Percentiles rank a stretch among this genome's conserved stretches.
These are phyloP conservation scores for Allomyces arbusculus DNA, from an alignment of 192 early-diverging fungal species.

Conservation along the genomic window DNA sequence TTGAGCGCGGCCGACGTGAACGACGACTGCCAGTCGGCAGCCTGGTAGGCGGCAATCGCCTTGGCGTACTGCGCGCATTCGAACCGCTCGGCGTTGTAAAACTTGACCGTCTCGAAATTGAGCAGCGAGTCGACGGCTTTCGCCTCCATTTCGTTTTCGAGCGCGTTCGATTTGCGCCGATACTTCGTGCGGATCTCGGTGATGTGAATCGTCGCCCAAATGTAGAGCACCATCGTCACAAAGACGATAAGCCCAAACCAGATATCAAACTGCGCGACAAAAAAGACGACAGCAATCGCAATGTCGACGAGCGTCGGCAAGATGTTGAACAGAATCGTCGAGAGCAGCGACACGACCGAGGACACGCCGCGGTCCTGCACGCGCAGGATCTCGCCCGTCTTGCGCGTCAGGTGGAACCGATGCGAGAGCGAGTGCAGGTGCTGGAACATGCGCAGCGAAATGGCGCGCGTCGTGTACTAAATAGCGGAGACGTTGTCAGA, in stretches of 20 bases:
- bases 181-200: conserved; percentile 74
- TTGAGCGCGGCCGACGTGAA: conserved; percentile 62
- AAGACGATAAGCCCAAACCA: conserved; percentile 51
- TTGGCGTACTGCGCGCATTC: conserved; percentile 60
- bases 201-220: conserved; percentile 53
- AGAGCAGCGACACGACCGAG: conserved; percentile 51
- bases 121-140: conserved; percentile 18
- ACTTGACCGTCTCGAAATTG: conserved; percentile 99
- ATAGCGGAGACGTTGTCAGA: too few relatives aligned
- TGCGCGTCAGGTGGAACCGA: conserved; percentile 3
- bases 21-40: conserved; percentile 62
- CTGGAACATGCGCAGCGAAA: conserved; percentile 3
- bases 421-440: conserved; percentile 2
- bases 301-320: conserved; percentile 78
- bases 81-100: conserved; percentile 76
- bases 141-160: conserved; percentile 68
- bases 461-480: conserved; percentile 3
- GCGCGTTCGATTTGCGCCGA: conserved; percentile 54
- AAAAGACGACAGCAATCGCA: conserved; percentile 49
- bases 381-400: conserved; percentile 2
- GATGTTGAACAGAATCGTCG: conserved; percentile 74
- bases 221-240: conserved; percentile 69
- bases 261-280: conserved; percentile 15
- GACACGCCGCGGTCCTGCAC: conserved; percentile 26
- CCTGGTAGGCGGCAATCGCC: conserved; percentile 57